Percentiles rank a stretch among this genome's conserved stretches.
Conservation (phyloP, 257 asterid genomes). For the Datura wrightii region DNA sequence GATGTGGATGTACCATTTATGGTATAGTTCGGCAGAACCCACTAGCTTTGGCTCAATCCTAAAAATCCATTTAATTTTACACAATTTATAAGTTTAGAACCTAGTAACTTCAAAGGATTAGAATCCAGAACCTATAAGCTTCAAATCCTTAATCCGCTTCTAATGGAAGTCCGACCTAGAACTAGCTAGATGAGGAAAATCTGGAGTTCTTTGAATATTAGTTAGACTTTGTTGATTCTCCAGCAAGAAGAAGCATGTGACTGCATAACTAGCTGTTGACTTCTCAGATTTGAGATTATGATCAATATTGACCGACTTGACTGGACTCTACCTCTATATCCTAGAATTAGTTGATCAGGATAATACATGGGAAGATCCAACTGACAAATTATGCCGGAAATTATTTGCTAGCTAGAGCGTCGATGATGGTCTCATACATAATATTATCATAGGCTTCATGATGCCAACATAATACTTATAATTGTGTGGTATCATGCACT, state of each 20-base stretch:
- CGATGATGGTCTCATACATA: background rate
- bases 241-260: background rate
- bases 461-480: background rate
- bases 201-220: background rate
- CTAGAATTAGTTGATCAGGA: background rate
- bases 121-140: background rate
- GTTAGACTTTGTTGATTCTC: background rate
- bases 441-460: background rate
- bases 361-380: background rate
- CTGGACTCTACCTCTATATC: background rate
- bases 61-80: background rate
- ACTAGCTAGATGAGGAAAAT: background rate
- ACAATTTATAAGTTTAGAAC: background rate
- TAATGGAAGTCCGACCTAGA: background rate
- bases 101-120: background rate
- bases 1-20: background rate
- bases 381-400: background rate
- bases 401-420: background rate
- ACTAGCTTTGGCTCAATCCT: background rate
- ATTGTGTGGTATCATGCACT: background rate
- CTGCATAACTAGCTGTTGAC: background rate
- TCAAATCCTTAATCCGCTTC: background rate
- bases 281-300: background rate
- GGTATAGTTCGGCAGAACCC: background rate
- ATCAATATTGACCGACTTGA: background rate